Evolutionary conservation across 441 rosid genomes (phyloP).

Genomic region (Syzygium syzygioides): DNA sequence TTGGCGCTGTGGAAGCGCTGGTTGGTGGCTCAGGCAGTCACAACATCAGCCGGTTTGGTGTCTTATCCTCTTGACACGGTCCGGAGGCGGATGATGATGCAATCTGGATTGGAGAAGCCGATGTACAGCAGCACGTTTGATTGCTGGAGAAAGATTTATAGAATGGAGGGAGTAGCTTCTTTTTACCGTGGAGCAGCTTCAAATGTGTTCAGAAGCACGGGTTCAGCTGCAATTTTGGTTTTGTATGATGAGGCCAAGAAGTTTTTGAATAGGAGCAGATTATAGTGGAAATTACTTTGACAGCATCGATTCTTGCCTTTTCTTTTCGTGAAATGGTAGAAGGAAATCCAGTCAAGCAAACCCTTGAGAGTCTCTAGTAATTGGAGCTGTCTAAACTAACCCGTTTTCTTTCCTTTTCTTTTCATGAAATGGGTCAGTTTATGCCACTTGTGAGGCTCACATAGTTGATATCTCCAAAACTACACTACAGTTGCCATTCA

Average conservation of each 20-base stretch:
- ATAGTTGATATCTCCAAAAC: slow-evolving; percentile 4
- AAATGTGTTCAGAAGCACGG: slow-evolving; percentile 82
- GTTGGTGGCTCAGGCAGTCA: slow-evolving; percentile 87
- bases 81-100: slow-evolving; percentile 94
- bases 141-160: slow-evolving; percentile 79
- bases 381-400: too few species aligned
- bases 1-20: slow-evolving; percentile 86
- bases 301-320: slow-evolving; percentile 1
- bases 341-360: not conserved
- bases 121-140: slow-evolving; percentile 60
- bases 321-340: slow-evolving; percentile 4
- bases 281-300: slow-evolving; percentile 20
- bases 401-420: not conserved
- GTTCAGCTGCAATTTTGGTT: slow-evolving; percentile 90
- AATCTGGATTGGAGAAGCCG: slow-evolving; percentile 72
- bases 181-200: slow-evolving; percentile 89
- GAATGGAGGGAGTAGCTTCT: slow-evolving; percentile 67
- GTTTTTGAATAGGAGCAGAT: slow-evolving; percentile 73
- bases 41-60: slow-evolving; percentile 76
- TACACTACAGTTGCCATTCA: slow-evolving; percentile 20
- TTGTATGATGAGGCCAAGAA: slow-evolving; percentile 82
- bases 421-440: not conserved
- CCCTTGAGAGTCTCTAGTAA: too few species aligned
- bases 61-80: slow-evolving; percentile 92
- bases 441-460: not conserved